Conservation (phyloP, 2,329 filamentous ascomycete species). For the Eutypa lata region DNA sequence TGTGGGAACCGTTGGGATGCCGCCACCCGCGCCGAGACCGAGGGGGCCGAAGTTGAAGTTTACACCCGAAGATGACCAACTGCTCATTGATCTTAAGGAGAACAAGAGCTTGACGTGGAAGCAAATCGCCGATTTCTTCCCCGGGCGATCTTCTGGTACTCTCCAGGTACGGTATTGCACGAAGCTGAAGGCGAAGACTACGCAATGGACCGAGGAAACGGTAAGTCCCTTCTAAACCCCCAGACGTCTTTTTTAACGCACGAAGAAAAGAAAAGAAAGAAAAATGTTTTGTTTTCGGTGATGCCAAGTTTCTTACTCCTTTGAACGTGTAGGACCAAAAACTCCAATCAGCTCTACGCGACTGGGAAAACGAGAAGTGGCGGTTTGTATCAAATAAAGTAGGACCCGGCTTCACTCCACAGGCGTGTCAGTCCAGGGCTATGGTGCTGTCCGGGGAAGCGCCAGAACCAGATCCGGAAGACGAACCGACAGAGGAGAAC, state of each 20-base stretch:
- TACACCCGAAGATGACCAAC: constrained; percentile 83
- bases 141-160: constrained; percentile 83
- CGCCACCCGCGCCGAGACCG: constrained; percentile 73
- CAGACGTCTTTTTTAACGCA: neutral
- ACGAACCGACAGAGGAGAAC: constrained; percentile 31
- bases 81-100: constrained; percentile 88
- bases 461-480: constrained; percentile 8
- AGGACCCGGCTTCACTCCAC: constrained; percentile 82
- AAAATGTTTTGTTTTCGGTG: neutral
- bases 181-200: constrained; percentile 90
- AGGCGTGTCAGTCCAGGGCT: constrained; percentile 80
- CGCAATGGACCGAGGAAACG: constrained; percentile 90
- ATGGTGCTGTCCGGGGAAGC: constrained; percentile 53
- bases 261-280: too few species aligned
- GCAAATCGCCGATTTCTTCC: constrained; percentile 95
- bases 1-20: constrained; percentile 85
- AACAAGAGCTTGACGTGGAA: constrained; percentile 96
- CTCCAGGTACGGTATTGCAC: constrained; percentile 93
- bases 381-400: constrained; percentile 88
- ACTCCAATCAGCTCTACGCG: constrained; percentile 71
- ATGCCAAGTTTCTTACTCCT: constrained; percentile 7
- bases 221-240: constrained; percentile 49
- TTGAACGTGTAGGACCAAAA: constrained; percentile 62
- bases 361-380: constrained; percentile 92
- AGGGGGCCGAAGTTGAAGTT: constrained; percentile 91